Conservation (phyloP, 1,139 yeast genomes). For the Citeromyces siamensis region DNA sequence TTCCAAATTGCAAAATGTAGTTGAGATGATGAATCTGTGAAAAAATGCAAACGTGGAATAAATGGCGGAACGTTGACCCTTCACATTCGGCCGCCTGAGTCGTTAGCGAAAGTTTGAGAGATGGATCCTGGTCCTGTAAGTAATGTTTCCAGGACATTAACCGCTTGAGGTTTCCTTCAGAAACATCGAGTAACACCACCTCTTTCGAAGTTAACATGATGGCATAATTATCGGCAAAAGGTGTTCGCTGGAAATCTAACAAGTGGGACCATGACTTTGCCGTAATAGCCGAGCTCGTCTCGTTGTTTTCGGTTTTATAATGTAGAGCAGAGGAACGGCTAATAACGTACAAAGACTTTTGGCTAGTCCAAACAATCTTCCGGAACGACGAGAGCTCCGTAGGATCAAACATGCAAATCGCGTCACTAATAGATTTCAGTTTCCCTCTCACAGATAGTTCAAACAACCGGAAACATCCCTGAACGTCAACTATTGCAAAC, state of each 20-base stretch:
- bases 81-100: slow-evolving; percentile 6
- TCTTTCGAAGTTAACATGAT: slow-evolving; percentile 52
- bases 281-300: slow-evolving; percentile 25
- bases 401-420: slow-evolving; percentile 23
- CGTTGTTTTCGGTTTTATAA: slow-evolving; percentile 17
- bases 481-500: slow-evolving; percentile 34
- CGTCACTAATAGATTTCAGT: slow-evolving; percentile 11
- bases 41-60: slow-evolving; percentile 10
- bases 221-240: slow-evolving; percentile 16
- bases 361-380: slow-evolving; percentile 31
- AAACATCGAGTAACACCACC: slow-evolving; percentile 31
- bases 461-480: slow-evolving; percentile 39
- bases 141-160: slow-evolving; percentile 62
- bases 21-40: slow-evolving; percentile 30
- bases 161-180: slow-evolving; percentile 21
- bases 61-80: slow-evolving; percentile 22
- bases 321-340: slow-evolving; percentile 32
- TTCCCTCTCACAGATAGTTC: slow-evolving; percentile 14
- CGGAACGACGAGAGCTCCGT: slow-evolving; percentile 47
- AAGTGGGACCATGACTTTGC: slow-evolving; percentile 48
- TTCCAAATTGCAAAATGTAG: slow-evolving; percentile 34
- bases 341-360: slow-evolving; percentile 23
- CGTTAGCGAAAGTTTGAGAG: slow-evolving; percentile 28
- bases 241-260: slow-evolving; percentile 27
- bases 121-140: slow-evolving; percentile 40